Evolutionary conservation across 176 grass and related monocot genomes (phyloP), one percentile per base, ranked within the genome.

Genomic region (Hyparrhenia diplandra): DNA sequence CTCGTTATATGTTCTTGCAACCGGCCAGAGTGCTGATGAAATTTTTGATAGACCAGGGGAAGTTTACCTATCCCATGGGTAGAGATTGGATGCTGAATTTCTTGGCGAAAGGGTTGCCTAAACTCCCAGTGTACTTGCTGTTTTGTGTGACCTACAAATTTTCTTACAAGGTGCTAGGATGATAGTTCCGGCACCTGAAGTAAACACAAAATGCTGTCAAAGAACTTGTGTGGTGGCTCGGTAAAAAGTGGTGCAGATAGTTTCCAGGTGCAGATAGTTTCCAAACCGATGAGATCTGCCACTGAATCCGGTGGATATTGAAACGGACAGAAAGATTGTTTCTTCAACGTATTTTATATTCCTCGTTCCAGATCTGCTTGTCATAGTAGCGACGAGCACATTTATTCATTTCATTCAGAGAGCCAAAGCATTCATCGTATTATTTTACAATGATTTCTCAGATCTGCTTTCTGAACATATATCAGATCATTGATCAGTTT

Each of bases 21-120:
- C 60, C 60, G 20, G n/a, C 20, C 34, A 8, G 36, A 25, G 64
- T 71, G 64, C 69, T 71, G 76, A 81, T 72, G 55, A 59, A 59
- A 73, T 73, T 85, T 87, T 91, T 81, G 45, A 80, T 63, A 66
- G 67, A 74, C 21, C 72, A 41, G 35, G n/a, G 36, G 32, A 62
- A 77, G 18, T 23, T 73, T 85, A 59, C 24, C 3, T 36, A 25
- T 40, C 10, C 13, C 13, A 39, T 41, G 23, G 27, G 60, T 21
- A 20, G 21, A 57, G 64, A 54, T 68, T 25, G 31, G 21, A 24
- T 8, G 30, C 30, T 18, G 29, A 67, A 10, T 35, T 16, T 52
- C 29, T 10, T 32, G 64, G 64, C 7, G 17, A 21, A 36, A 67
- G 69, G 40, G 41, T 47, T 71, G 41, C 23, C 47, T 71, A 29